These are phyloP conservation scores for Phlegmacium glaucopus DNA, from an alignment of 768 basidiomycete species.

Conservation along the genomic window DNA sequence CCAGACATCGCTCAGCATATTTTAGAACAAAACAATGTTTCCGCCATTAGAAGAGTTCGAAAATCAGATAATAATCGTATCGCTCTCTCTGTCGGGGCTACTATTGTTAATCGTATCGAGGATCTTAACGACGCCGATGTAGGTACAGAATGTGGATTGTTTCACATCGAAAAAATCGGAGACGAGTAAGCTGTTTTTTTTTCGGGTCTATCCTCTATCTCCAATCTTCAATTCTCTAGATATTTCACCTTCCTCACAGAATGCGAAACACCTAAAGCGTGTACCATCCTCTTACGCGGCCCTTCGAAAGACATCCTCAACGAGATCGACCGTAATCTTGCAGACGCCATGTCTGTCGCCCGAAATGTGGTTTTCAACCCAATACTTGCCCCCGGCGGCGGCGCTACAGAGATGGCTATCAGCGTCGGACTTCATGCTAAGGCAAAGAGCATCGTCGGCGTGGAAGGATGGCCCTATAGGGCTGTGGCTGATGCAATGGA, in stretches of 20 bases:
- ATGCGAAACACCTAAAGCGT: slow-evolving; percentile 87
- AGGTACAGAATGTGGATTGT: slow-evolving; percentile 92
- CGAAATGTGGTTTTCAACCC: slow-evolving; percentile 98
- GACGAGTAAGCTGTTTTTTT: slow-evolving; percentile 61
- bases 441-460: slow-evolving; percentile 77
- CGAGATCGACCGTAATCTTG: slow-evolving; percentile 95
- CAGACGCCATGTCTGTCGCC: slow-evolving; percentile 96
- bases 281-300: slow-evolving; percentile 96
- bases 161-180: slow-evolving; percentile 95
- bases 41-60: slow-evolving; percentile 94
- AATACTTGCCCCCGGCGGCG: slow-evolving; percentile 88
- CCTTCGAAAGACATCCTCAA: slow-evolving; percentile 97
- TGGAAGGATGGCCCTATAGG: slow-evolving; percentile 87
- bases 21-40: slow-evolving; percentile 81
- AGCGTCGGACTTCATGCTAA: slow-evolving; percentile 81
- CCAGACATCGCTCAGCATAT: slow-evolving; percentile 92
- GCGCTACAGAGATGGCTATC: slow-evolving; percentile 98
- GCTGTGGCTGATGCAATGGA: slow-evolving; percentile 97
- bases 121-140: slow-evolving; percentile 91
- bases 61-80: slow-evolving; percentile 99
- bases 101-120: slow-evolving; percentile 95
- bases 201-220: background rate
- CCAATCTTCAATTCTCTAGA: slow-evolving; percentile 32
- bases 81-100: slow-evolving; percentile 91
- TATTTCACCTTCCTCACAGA: slow-evolving; percentile 97